Conservation (phyloP, 768 basidiomycete species). For the Termitomyces sp. region DNA sequence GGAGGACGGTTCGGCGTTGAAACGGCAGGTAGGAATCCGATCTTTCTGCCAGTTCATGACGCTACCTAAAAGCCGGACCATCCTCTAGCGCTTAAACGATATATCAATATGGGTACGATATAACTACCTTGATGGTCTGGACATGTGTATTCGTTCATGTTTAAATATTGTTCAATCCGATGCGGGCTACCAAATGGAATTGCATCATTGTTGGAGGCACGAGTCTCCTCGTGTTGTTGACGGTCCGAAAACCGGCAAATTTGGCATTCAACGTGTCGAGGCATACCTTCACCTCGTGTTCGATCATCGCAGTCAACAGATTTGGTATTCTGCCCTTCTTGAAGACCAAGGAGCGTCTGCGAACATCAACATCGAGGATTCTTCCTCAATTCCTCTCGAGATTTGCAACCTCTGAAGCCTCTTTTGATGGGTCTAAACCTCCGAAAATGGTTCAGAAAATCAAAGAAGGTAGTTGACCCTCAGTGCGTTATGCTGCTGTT, state of each 20-base stretch:
- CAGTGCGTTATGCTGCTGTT: constrained; percentile 9
- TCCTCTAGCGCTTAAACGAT: background rate
- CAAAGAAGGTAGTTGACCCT: constrained; percentile 4
- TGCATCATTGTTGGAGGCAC: constrained; percentile 1
- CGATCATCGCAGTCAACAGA: constrained; percentile 5
- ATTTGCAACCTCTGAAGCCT: background rate
- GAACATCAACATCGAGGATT: constrained; percentile 1
- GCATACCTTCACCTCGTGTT: constrained; percentile 10
- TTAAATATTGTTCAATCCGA: background rate
- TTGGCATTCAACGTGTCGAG: constrained; percentile 2
- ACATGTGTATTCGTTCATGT: background rate
- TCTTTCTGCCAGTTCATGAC: background rate
- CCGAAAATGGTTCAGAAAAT: constrained; percentile 13
- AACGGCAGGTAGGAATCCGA: background rate
- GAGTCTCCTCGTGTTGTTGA: constrained; percentile 4
- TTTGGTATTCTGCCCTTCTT: background rate
- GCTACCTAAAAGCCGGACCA: background rate
- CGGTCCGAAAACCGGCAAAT: constrained; percentile 5
- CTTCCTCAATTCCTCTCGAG: background rate
- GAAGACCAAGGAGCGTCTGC: background rate
- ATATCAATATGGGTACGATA: background rate
- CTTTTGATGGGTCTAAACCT: constrained; percentile 7
- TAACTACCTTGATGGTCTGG: background rate
- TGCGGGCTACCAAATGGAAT: background rate
- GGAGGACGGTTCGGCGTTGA: background rate